Evolutionary conservation across 208 protist species (phyloP).

Genomic region (Leishmania tarentolae): DNA sequence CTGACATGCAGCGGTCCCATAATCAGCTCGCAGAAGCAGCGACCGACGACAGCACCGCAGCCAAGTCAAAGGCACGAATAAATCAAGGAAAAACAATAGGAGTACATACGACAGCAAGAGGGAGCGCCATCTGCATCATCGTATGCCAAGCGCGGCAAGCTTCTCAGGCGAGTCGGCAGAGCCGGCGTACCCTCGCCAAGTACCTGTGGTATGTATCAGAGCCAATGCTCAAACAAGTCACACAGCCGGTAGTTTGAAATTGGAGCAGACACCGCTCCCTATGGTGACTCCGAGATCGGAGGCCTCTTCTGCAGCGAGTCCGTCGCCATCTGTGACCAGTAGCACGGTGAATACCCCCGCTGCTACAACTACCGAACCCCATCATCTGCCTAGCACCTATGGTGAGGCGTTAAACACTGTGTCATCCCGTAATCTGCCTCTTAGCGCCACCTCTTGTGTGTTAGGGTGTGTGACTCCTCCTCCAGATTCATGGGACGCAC

Average conservation of each 20-base stretch:
- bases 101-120: background rate
- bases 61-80: background rate
- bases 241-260: background rate
- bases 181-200: background rate
- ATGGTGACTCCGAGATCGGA: background rate
- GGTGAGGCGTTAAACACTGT: background rate
- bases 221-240: background rate
- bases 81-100: background rate
- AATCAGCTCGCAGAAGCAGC: background rate
- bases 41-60: background rate
- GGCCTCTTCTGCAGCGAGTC: background rate
- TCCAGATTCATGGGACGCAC: background rate
- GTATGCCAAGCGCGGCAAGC: background rate
- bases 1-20: background rate
- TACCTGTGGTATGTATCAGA: background rate
- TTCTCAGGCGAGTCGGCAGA: background rate
- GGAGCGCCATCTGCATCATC: background rate
- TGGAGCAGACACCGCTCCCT: background rate
- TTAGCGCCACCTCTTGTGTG: background rate
- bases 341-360: background rate
- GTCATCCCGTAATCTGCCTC: background rate
- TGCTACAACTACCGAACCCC: background rate
- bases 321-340: background rate
- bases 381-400: background rate
- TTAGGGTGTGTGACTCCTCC: background rate